These are phyloP conservation scores for Cryptococcus maquisensis DNA, from an alignment of 1,284 basidiomycete genomes.

Conservation along the genomic window DNA sequence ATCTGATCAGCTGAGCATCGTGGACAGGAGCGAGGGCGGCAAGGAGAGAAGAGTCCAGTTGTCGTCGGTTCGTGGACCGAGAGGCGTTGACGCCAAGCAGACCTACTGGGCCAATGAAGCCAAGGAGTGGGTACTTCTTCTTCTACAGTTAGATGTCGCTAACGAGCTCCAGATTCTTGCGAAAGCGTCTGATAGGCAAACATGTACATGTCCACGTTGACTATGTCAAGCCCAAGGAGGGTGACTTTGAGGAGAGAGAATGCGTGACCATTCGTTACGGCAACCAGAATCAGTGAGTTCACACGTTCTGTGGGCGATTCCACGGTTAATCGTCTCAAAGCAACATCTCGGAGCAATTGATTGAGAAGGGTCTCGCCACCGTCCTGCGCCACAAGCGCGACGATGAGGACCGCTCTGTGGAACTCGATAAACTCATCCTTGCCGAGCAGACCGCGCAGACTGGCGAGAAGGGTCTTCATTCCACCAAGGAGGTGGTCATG, in stretches of 20 bases:
- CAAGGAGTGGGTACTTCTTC: constrained; percentile 56
- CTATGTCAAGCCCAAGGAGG: constrained; percentile 86
- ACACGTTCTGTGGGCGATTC: background rate
- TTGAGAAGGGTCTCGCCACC: constrained; percentile 86
- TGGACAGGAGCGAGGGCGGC: constrained; percentile 58
- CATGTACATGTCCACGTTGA: constrained; percentile 76
- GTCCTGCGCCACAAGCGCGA: constrained; percentile 88
- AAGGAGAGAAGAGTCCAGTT: constrained; percentile 83
- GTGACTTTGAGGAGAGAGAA: constrained; percentile 87
- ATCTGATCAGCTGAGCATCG: constrained; percentile 81
- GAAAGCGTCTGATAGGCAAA: constrained; percentile 88
- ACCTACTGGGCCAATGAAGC: constrained; percentile 87
- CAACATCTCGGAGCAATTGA: constrained; percentile 85
- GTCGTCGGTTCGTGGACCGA: constrained; percentile 82
- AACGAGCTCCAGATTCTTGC: constrained; percentile 59
- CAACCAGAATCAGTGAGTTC: constrained; percentile 63
- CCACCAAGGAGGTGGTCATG: constrained; percentile 72
- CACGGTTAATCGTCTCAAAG: constrained; percentile 49
- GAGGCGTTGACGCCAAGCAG: constrained; percentile 80
- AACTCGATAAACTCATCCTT: constrained; percentile 90
- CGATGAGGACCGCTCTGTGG: constrained; percentile 89
- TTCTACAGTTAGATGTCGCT: background rate
- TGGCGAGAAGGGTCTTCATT: constrained; percentile 84
- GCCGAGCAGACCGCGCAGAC: constrained; percentile 80
- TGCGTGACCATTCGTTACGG: constrained; percentile 83